These are phyloP conservation scores for Solanum appendiculatum DNA, from an alignment of 257 asterid species.

Conservation along the genomic window DNA sequence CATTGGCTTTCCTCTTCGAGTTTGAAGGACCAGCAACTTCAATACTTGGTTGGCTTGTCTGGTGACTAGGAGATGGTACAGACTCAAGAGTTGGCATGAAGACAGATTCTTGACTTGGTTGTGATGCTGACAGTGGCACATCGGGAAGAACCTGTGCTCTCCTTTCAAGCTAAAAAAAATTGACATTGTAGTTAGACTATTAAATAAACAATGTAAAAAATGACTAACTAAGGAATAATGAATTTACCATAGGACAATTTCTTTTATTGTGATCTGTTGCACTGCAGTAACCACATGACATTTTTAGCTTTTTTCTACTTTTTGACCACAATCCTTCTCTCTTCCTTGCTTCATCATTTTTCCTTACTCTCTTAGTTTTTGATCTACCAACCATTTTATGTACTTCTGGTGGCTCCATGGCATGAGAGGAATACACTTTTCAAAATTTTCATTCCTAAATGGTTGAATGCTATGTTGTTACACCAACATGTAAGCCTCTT, in stretches of 20 bases:
- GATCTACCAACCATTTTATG: background rate
- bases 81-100: background rate
- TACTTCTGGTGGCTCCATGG: background rate
- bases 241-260: background rate
- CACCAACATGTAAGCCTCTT: too few species aligned
- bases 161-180: too few species aligned
- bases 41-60: background rate
- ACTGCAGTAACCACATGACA: background rate
- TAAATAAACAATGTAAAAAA: too few species aligned
- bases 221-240: too few species aligned
- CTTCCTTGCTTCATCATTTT: background rate
- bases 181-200: too few species aligned
- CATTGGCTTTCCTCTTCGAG: background rate
- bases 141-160: background rate
- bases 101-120: background rate
- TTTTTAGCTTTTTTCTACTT: background rate
- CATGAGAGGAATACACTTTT: too few species aligned
- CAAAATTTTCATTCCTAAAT: too few species aligned
- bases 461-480: too few species aligned
- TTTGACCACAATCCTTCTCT: background rate
- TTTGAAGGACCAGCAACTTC: background rate
- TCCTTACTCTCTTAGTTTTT: background rate
- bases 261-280: background rate
- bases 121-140: background rate
- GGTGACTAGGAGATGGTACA: background rate